Conservation (phyloP, 2,329 filamentous ascomycete species). For the Colletotrichum sublineola region DNA sequence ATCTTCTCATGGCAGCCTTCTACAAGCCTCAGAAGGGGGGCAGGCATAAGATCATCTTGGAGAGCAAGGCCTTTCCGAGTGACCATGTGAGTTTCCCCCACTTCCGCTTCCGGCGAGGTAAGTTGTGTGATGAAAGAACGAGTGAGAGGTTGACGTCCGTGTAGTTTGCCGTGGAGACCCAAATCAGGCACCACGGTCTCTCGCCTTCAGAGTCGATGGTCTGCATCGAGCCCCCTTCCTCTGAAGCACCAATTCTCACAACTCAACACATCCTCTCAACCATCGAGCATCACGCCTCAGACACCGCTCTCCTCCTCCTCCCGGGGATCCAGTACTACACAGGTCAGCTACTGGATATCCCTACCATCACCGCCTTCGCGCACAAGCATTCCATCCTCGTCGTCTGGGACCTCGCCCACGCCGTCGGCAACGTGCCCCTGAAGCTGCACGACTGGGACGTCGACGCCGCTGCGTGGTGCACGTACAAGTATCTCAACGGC, state of each 20-base stretch:
- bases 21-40: constrained; percentile 72
- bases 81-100: constrained; percentile 74
- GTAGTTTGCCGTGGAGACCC: constrained; percentile 83
- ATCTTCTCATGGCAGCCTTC: constrained; percentile 85
- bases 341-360: constrained; percentile 88
- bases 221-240: constrained; percentile 70
- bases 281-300: constrained; percentile 81
- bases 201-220: constrained; percentile 76
- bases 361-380: constrained; percentile 82
- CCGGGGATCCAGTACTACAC: constrained; percentile 95
- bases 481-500: constrained; percentile 93
- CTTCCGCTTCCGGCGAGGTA: neutral
- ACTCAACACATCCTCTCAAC: constrained; percentile 78
- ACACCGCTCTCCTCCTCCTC: constrained; percentile 81
- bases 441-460: constrained; percentile 89
- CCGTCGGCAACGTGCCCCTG: constrained; percentile 85
- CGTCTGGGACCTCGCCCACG: constrained; percentile 92
- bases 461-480: constrained; percentile 94
- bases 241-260: constrained; percentile 69
- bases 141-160: neutral
- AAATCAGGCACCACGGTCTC: constrained; percentile 77
- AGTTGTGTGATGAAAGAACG: neutral
- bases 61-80: constrained; percentile 87
- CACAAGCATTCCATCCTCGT: constrained; percentile 78
- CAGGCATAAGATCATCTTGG: constrained; percentile 80